Percentiles rank a stretch among this genome's conserved stretches.
Conservation (phyloP, 1,284 basidiomycete species). For the Ganoderma sp. region DNA sequence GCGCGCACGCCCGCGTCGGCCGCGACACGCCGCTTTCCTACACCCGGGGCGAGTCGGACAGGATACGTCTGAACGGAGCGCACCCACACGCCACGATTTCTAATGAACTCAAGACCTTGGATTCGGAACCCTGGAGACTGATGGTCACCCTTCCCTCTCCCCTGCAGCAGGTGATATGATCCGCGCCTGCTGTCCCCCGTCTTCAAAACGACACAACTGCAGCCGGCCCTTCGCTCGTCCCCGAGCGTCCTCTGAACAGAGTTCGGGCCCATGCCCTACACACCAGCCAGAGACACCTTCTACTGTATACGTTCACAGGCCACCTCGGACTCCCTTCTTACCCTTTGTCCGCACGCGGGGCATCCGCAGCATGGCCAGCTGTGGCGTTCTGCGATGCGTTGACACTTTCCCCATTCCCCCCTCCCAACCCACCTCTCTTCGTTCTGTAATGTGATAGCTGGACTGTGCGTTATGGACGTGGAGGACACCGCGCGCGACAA, state of each 20-base stretch:
- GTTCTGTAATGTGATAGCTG: constrained; percentile 34
- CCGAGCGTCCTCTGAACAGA: not conserved
- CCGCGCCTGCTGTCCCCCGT: not conserved
- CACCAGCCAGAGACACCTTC: constrained; percentile 10
- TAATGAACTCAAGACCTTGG: not conserved
- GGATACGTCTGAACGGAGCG: constrained; percentile 23
- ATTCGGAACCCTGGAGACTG: constrained; percentile 2
- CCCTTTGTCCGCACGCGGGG: constrained; percentile 1
- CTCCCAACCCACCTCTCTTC: not conserved
- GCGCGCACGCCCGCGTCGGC: constrained; percentile 22
- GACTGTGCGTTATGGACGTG: constrained; percentile 33
- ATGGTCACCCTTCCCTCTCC: not conserved
- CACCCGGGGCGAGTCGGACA: constrained; percentile 20
- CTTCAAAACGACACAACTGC: not conserved
- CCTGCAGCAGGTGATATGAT: not conserved
- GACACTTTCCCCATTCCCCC: not conserved
- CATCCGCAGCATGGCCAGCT: constrained; percentile 21
- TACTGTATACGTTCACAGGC: constrained; percentile 9
- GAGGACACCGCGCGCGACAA: constrained; percentile 23
- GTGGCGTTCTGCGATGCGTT: not conserved
- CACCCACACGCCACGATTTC: not conserved
- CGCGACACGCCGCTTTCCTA: constrained; percentile 17
- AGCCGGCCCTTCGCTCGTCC: not conserved
- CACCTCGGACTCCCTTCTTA: not conserved
- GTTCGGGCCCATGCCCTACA: not conserved